Evolutionary conservation across 805 yeast species (phyloP), one percentile per base, ranked within the genome.

Genomic region (Candida schatavii): DNA sequence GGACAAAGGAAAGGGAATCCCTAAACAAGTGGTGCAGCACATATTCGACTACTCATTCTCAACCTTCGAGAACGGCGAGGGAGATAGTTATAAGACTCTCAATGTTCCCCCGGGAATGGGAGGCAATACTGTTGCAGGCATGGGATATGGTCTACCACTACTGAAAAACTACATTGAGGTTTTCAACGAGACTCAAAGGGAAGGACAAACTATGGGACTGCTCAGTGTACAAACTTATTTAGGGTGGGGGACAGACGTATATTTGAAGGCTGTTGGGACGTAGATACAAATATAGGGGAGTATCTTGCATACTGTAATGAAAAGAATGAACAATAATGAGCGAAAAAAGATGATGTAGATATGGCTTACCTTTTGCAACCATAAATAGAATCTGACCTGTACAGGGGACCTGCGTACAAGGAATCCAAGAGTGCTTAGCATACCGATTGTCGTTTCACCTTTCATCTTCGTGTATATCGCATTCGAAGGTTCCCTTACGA

Each of bases 91-190:
- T 52, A 75, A 76, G 52, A 80, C 86, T 0, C 62, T 81, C 42
- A 84, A 85, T 52, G 77, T 77, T 22, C 81, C 85, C 26, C 90
- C 89, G 0, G 90, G 89, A 2, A 72, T 75, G 19, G 83, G 83
- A 1, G 84, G 86, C 1, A 76, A 76, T 52, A 68, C 75, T 6
- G 80, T 91, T 27, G 96, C 97, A 0, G 99, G 99, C 0, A 85
- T 93, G 86, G 98, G 98, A 0, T 91, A 88, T 57, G 99, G 99
- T 0, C 63, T 91, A 42, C 98, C 98, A 5, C 67, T 91, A 47
- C 85, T 90, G 68, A 69, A 65, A 47, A 63, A 61, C 47, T 70
- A 70, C 50, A 56, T 68, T 15, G 74, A 70, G 50, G 61, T 68
- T 2, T 70, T 70, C 48, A 68, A 68, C 46, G 70, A 64, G 39